Base-by-base conservation (phyloP, 2,329 filamentous ascomycete genomes). In the Apiospora pterosperma region DNA sequence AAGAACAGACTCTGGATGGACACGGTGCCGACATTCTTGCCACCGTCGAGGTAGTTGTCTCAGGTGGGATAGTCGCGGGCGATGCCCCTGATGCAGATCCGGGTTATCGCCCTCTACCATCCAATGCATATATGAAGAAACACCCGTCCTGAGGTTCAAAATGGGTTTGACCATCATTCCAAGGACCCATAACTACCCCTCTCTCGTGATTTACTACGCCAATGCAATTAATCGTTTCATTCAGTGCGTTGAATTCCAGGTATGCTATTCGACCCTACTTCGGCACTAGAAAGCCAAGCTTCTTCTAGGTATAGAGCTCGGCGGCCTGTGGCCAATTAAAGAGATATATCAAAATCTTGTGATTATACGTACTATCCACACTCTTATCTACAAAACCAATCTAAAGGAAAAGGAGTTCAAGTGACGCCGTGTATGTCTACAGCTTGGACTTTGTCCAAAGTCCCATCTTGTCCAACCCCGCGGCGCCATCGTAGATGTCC, bases 401-500 rank as follows among this genome's bases (percentile, higher is more conserved):
- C n/a, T n/a, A n/a, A n/a, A n/a, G n/a, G 41, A 19, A 11, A 55
- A 34, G 12, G 16, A 19, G 28, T 34, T 12, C 11, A 4, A 1
- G 14, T n/a, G 48, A 7, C 25, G 7, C 16, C 34, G 25, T n/a
- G 16, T 34, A 34, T 55, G 34, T 61, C 34, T 69, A 87, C 66
- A 87, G 75, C 77, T 84, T 87, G 58, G 84, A 79, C 72, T 76
- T 82, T 64, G 78, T 70, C 83, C 84, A 85, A 63, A 86, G 72
- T 12, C 83, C 81, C 64, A 76, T 75, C 67, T 77, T 80, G 69
- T 92, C 90, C 64, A 95, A 76, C 10, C 87, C 87, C 28, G 88
- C 81, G 64, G 88, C 88, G 1, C 92, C 93, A 74, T 97, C 91
- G 76, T 92, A 97, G 63, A 97, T 92, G 72, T 97, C 92, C 69